These are phyloP conservation scores for Cyclotella choctawhatcheeana DNA, from an alignment of 108 stramenopile species.

Conservation along the genomic window DNA sequence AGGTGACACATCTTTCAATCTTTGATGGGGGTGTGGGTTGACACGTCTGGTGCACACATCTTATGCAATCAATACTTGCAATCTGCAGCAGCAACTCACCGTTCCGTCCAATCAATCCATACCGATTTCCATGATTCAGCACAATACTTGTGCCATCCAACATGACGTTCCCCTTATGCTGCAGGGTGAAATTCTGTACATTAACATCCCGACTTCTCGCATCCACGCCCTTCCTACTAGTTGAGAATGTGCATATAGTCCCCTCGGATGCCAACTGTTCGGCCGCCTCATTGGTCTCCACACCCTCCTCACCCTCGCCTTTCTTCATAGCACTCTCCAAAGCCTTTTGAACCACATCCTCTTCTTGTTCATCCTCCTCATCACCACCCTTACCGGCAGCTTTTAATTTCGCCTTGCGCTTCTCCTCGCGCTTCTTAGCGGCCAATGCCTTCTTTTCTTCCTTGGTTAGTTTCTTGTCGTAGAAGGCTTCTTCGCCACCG, in stretches of 20 bases:
- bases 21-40: too few relatives aligned
- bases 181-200: slow-evolving; percentile 93
- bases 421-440: slow-evolving; percentile 82
- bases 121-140: slow-evolving; percentile 97
- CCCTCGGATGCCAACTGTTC: slow-evolving; percentile 82
- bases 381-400: slow-evolving; percentile 54
- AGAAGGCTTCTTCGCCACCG: slow-evolving; percentile 75
- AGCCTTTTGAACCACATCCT: slow-evolving; percentile 32
- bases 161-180: slow-evolving; percentile 91
- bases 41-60: too few relatives aligned
- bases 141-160: slow-evolving; percentile 93
- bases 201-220: slow-evolving; percentile 91
- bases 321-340: slow-evolving; percentile 7
- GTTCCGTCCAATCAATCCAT: slow-evolving; percentile 86
- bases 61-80: background rate
- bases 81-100: slow-evolving; percentile 35
- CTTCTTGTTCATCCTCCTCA: slow-evolving; percentile 56
- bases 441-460: slow-evolving; percentile 91
- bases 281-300: slow-evolving; percentile 43
- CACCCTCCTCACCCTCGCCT: slow-evolving; percentile 24
- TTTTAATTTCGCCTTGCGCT: slow-evolving; percentile 61
- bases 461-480: slow-evolving; percentile 82
- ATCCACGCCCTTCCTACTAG: slow-evolving; percentile 79
- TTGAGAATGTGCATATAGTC: slow-evolving; percentile 83
- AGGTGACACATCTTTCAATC: slow-evolving; percentile 5